Evolutionary conservation across 345 rosid genomes (phyloP).

Genomic region (Luvunga scandens): DNA sequence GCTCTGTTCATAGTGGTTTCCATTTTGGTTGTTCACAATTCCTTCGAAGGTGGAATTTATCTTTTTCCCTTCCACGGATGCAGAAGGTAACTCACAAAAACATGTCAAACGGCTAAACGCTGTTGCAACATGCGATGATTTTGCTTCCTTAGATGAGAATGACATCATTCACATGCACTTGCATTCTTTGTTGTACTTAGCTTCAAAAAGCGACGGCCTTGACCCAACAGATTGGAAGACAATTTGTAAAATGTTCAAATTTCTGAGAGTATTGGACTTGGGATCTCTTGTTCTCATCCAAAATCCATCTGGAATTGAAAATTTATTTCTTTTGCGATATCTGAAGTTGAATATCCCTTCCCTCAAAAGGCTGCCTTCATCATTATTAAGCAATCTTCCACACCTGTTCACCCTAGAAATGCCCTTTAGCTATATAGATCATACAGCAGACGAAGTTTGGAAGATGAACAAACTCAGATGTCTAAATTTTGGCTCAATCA

Average conservation of each 20-base stretch:
- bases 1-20: too few relatives aligned
- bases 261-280: background rate
- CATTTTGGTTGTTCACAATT: too few relatives aligned
- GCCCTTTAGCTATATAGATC: background rate
- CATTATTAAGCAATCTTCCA: background rate
- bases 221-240: too few relatives aligned
- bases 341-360: constrained; percentile 5
- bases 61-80: background rate
- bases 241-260: background rate
- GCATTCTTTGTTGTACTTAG: background rate
- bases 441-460: background rate
- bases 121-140: rapidly evolving
- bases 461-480: background rate
- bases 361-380: background rate
- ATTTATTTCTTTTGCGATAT: background rate
- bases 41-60: too few relatives aligned
- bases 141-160: background rate
- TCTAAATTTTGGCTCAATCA: background rate
- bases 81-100: background rate
- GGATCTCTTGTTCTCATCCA: background rate
- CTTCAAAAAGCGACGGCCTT: too few relatives aligned
- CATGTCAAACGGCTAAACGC: background rate
- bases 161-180: background rate
- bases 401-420: background rate
- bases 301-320: background rate